phyloP scores from a whole-genome alignment of 495 filamentous ascomycete genomes.

The Annulohypoxylon bovei region DNA sequence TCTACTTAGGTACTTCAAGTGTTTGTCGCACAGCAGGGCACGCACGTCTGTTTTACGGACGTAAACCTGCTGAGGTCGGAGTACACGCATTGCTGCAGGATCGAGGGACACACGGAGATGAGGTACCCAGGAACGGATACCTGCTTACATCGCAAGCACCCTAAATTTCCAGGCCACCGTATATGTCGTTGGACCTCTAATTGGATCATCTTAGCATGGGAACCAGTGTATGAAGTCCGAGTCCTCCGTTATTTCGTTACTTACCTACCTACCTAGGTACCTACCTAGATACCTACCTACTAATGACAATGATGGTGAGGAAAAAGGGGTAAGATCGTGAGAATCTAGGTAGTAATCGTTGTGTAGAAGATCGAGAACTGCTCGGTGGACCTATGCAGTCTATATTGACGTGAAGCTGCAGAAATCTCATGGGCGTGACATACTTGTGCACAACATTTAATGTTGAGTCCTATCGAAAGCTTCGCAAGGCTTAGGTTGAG shows the following conservation, averaged over 20 bases:
- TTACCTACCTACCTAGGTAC: neutral
- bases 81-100: conserved; percentile 50
- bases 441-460: conserved; percentile 11
- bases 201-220: neutral
- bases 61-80: conserved; percentile 44
- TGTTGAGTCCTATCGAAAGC: conserved; percentile 1
- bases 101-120: conserved; percentile 51
- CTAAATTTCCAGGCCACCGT: conserved; percentile 9
- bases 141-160: conserved; percentile 38
- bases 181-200: neutral
- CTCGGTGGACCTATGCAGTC: conserved; percentile 23
- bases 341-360: neutral
- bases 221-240: neutral
- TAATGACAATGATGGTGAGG: conserved; percentile 11
- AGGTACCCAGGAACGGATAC: conserved; percentile 47
- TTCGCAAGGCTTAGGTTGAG: neutral
- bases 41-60: conserved; percentile 46
- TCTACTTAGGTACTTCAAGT: too few relatives aligned
- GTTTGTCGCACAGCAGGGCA: conserved; percentile 38
- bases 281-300: too few relatives aligned
- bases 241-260: neutral
- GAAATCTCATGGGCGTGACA: conserved; percentile 5
- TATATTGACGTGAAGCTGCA: conserved; percentile 28
- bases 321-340: conserved; percentile 4
- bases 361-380: conserved; percentile 3